Base-by-base conservation (phyloP, 768 basidiomycete genomes). In the Exidia glandulosa region DNA sequence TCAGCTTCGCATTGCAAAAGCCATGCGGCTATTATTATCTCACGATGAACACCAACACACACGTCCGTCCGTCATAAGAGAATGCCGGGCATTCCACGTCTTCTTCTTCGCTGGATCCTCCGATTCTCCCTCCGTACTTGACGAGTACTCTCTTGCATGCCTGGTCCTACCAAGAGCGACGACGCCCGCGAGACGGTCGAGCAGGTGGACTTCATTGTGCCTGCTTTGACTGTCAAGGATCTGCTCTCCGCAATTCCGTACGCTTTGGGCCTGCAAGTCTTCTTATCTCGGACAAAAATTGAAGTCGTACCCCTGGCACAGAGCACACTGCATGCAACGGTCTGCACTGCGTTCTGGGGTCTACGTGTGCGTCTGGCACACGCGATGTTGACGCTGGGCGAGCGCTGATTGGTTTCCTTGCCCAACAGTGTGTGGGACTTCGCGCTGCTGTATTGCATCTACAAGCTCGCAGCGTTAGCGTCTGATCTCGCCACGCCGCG, bases 391-490 rank as follows among this genome's bases (percentile, higher is more conserved):
- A n/a, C n/a, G n/a, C n/a, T n/a, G n/a, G n/a, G n/a, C n/a, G n/a
- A n/a, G n/a, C n/a, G n/a, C n/a, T n/a, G n/a, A n/a, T n/a, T n/a
- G n/a, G n/a, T n/a, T n/a, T n/a, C n/a, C n/a, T n/a, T n/a, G n/a
- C n/a, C n/a, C n/a, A n/a, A n/a, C n/a, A n/a, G n/a, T n/a, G 64
- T 74, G n/a, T 69, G 70, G 64, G 77, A 78, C 65, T 64, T 73
- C 34, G 61, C 67, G 57, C 66, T 71, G 32, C 62, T 78, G 64
- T 70, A 66, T 30, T 64, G 61, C 29, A 65, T 74, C 33, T 71
- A 63, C 34, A 73, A 72, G 2, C 69, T 66, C 61, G 65, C 71
- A 61, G 73, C 76, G 61, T 71, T 72, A 54, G 62, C 69, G 10
- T 19, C 27, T 10, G 27, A 41, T 63, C 67, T 63, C 32, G 37